These are phyloP conservation scores for Syncephalastrum contaminatum DNA, from an alignment of 371 early-diverging fungal genomes.

Conservation along the genomic window DNA sequence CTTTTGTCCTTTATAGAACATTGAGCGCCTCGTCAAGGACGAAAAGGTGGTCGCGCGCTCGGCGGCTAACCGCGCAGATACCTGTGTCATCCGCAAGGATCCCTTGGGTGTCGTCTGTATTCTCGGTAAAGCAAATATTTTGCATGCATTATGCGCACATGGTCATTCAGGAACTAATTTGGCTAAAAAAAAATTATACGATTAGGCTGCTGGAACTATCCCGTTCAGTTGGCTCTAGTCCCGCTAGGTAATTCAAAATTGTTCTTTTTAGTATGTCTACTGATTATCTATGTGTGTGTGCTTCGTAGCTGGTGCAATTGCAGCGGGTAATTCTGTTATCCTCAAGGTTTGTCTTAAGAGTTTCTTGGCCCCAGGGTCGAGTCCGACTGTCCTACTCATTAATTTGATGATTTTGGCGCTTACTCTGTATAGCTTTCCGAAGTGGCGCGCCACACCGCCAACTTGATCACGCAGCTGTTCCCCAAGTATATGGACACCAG, in stretches of 20 bases:
- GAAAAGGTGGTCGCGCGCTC: constrained; percentile 33
- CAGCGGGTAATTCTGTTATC: constrained; percentile 79
- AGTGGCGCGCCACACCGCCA: constrained; percentile 66
- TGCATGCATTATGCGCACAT: neutral
- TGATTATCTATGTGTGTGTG: neutral
- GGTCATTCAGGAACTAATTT: neutral
- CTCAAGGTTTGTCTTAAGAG: constrained; percentile 50
- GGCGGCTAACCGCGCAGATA: constrained; percentile 27
- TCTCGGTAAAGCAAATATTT: constrained; percentile 30
- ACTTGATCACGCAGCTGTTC: constrained; percentile 58
- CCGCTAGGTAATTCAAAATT: constrained; percentile 24
- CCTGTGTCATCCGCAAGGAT: constrained; percentile 60
- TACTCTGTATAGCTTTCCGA: constrained; percentile 64
- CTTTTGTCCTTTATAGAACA: constrained; percentile 31
- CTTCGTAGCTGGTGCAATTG: constrained; percentile 69
- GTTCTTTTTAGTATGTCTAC: neutral
- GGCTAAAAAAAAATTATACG: neutral
- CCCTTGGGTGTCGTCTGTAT: constrained; percentile 77
- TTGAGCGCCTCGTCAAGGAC: constrained; percentile 62
- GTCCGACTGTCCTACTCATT: neutral
- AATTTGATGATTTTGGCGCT: neutral
- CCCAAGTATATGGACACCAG: constrained; percentile 70
- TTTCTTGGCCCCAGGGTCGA: neutral
- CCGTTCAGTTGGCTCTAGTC: constrained; percentile 39
- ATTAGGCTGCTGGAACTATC: constrained; percentile 47